Percentiles rank a stretch among this genome's conserved stretches.
These are phyloP conservation scores for Nyssa sinensis DNA, from an alignment of 148 eudicot species.

Conservation along the genomic window DNA sequence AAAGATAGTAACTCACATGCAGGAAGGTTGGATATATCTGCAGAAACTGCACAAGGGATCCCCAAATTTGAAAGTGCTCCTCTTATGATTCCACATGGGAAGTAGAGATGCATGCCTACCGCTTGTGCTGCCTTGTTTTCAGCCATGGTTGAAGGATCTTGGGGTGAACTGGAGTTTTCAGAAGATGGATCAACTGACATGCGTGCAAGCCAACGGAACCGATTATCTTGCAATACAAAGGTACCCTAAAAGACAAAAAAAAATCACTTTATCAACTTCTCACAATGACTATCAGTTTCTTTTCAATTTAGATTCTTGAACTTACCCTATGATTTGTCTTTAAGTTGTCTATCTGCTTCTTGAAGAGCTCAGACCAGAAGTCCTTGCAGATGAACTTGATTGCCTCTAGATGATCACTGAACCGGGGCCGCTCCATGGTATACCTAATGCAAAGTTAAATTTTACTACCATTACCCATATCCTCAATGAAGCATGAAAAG, in stretches of 20 bases:
- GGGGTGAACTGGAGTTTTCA: constrained; percentile 42
- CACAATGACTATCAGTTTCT: not conserved
- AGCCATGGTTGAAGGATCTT: constrained; percentile 55
- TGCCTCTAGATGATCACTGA: constrained; percentile 92
- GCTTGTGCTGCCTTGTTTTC: constrained; percentile 88
- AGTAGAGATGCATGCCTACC: constrained; percentile 93
- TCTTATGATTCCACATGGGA: constrained; percentile 97
- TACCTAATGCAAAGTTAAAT: constrained; percentile 50
- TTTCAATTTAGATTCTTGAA: constrained; percentile 9
- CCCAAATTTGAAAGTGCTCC: constrained; percentile 98
- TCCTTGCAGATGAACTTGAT: constrained; percentile 98
- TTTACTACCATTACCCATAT: not conserved
- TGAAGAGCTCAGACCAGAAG: constrained; percentile 95
- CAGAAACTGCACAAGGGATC: constrained; percentile 98
- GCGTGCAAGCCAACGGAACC: constrained; percentile 82
- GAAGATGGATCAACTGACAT: constrained; percentile 62
- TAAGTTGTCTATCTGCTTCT: constrained; percentile 96
- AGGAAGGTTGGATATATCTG: constrained; percentile 96
- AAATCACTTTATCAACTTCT: constrained; percentile 9
- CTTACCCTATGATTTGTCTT: constrained; percentile 95
- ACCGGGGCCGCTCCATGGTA: constrained; percentile 93
- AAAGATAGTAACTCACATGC: constrained; percentile 61
- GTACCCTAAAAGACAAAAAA: constrained; percentile 61
- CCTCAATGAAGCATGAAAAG: not conserved
- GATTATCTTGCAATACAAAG: constrained; percentile 93